A percentile compares a stretch with the other conserved stretches of the same genome.
phyloP scores from a whole-genome alignment of 2,329 filamentous ascomycete species.

The Aspergillus unguis region DNA sequence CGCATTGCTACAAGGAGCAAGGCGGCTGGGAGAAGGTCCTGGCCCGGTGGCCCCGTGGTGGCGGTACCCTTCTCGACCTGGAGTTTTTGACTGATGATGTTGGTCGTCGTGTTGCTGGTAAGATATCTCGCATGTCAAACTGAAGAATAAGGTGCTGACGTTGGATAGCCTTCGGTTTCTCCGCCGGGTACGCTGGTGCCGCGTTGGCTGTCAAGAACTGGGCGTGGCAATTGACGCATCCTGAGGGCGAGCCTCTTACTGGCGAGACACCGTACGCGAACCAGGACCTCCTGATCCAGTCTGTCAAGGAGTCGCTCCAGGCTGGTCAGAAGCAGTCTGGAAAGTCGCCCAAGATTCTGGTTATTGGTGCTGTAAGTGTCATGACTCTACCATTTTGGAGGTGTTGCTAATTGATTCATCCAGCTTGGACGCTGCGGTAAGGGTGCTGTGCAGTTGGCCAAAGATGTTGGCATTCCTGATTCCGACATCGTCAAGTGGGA shows the following conservation, averaged over 20 bases:
- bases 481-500: conserved; percentile 72
- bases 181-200: conserved; percentile 69
- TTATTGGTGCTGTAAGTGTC: conserved; percentile 67
- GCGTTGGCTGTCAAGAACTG: conserved; percentile 75
- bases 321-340: conserved; percentile 65
- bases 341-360: conserved; percentile 67
- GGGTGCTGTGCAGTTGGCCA: conserved; percentile 77
- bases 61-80: conserved; percentile 75
- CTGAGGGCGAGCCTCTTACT: conserved; percentile 63
- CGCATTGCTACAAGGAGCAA: conserved; percentile 74
- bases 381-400: not conserved
- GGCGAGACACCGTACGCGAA: conserved; percentile 59
- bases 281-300: conserved; percentile 67
- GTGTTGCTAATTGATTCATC: not conserved
- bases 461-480: conserved; percentile 67
- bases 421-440: conserved; percentile 66
- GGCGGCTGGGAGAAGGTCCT: conserved; percentile 75
- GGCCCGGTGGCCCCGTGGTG: conserved; percentile 72
- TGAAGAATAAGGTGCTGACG: not conserved
- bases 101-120: conserved; percentile 55
- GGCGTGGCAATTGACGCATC: conserved; percentile 75
- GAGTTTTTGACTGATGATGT: conserved; percentile 77
- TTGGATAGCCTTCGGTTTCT: conserved; percentile 51
- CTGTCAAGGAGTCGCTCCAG: conserved; percentile 69
- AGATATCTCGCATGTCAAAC: conserved; percentile 9